Evolutionary conservation across 202 grass and related monocot species (phyloP), one percentile per base, ranked within the genome.

Genomic region (Schoenoplectus triqueter): DNA sequence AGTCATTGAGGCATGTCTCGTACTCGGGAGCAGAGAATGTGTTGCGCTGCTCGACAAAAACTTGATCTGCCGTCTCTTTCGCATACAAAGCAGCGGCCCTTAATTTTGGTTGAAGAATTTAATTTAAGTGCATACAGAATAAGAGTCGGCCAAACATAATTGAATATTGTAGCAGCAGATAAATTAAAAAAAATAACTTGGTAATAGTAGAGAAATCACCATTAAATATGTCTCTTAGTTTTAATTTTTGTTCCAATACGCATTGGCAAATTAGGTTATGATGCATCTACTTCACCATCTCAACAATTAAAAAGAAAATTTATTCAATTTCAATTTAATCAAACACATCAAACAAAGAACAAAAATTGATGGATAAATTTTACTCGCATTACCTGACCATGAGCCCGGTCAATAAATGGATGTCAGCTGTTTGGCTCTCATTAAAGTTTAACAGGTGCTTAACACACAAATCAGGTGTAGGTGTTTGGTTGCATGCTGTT

Each of bases 1-100:
- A 96, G 62, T 96, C 94, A 73, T 90, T 20, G 13, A 93, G 79
- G 87, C 94, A 96, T 80, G 66, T 65, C 74, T 88, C 89, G 63
- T 71, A 4, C 1, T 4, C 52, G 8, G 80, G 84, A 84, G 88
- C 84, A 70, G 75, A 80, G 0, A 7, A 79, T 0, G 17, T 1
- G 71, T 82, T 48, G 60, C 80, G 4, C 64, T 85, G 22, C 1
- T 5, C 0, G 2, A 20, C 72, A 61, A 87, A 86, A 82, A 64
- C 85, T 31, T 31, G 31, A 31, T 31, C 31, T 8, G 68, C 84
- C 0, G 39, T 55, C 2, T 69, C 82, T 85, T 87, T 92, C 0
- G 82, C 10, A 13, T 50, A 83, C 65, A 70, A 2, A 1, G 89
- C 44, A 0, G 87, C 69, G 10, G 83, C 68, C 56, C 80, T 83